phyloP scores from a whole-genome alignment of 208 protist species.

The Willaertia magna region DNA sequence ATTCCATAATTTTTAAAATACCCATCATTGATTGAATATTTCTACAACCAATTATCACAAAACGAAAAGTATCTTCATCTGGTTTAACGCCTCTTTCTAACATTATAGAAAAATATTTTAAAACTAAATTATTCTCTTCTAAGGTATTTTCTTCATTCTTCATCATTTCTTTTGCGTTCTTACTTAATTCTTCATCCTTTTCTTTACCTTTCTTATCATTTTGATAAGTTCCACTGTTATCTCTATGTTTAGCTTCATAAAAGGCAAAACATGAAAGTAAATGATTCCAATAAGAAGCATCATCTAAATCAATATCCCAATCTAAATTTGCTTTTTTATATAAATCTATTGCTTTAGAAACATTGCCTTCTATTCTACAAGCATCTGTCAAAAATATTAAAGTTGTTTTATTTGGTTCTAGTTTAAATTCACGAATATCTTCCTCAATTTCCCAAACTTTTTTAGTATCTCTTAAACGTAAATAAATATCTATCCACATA shows the following conservation, averaged over 20 bases:
- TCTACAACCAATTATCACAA: background rate
- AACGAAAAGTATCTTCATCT: background rate
- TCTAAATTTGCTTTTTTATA: background rate
- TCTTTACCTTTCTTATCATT: background rate
- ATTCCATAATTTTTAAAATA: background rate
- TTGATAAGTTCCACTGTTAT: background rate
- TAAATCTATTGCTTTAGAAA: background rate
- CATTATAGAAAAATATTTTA: background rate
- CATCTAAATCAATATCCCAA: background rate
- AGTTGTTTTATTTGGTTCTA: background rate
- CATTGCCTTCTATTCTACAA: background rate
- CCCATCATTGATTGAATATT: background rate
- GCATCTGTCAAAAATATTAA: background rate
- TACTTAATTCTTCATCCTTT: background rate
- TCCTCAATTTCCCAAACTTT: background rate
- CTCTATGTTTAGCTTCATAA: background rate
- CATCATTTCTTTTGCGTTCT: background rate
- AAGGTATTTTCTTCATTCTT: background rate
- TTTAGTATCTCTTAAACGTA: background rate
- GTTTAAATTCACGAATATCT: background rate
- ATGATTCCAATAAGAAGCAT: background rate
- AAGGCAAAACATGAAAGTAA: background rate
- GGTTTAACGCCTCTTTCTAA: background rate
- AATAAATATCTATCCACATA: background rate
- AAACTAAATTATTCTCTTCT: background rate